Base-by-base conservation (phyloP, 108 stramenopile species). In the Discostella stelligeroides region DNA sequence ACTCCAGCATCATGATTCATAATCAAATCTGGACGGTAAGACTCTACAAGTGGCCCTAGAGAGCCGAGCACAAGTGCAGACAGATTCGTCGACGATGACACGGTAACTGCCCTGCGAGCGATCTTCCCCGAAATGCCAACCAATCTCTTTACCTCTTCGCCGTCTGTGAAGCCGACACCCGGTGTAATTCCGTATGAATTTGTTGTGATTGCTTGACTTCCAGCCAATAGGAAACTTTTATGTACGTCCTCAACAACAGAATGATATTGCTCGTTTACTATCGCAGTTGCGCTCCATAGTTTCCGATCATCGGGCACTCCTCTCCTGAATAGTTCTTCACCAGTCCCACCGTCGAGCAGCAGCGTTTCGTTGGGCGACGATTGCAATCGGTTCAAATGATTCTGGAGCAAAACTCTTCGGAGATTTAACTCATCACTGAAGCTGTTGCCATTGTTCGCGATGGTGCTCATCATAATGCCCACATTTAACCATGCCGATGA, bases 171-270 rank as follows among this genome's bases (percentile, higher is more conserved):
- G 59, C 89, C 89, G 6, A 88, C 88, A 27, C 88, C 88, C 27
- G 88, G 92, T 20, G 85, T 84, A 24, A 91, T 74, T 13, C 88
- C 90, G 61, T 90, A 94, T 2, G 85, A 85, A 69, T 94, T 94
- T 18, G 87, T 88, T 1, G 92, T 94, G 24, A 94, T 79, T 0
- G 86, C 84, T 21, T 71, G 48, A 18, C 88, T 70, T 39, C 92
- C 92, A 25, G 88, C 86, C 28, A 72, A 25, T 18, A 94, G 60
- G 66, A 90, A 94, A 13, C 87, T 85, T 14, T 28, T 37, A 55
- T 94, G 92, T 25, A 91, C 92, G 0, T 82, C 58, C 63, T 82
- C 60, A 9, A 94, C 53, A 8, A 66, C 66, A 17, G 66, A 54
- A 64, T 94, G 92, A 63, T 88, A 85, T 62, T 86, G 14, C 15